Percentiles rank a stretch among this genome's conserved stretches.
Conservation (phyloP, 768 basidiomycete genomes). For the Neoboletus subvelutipes region DNA sequence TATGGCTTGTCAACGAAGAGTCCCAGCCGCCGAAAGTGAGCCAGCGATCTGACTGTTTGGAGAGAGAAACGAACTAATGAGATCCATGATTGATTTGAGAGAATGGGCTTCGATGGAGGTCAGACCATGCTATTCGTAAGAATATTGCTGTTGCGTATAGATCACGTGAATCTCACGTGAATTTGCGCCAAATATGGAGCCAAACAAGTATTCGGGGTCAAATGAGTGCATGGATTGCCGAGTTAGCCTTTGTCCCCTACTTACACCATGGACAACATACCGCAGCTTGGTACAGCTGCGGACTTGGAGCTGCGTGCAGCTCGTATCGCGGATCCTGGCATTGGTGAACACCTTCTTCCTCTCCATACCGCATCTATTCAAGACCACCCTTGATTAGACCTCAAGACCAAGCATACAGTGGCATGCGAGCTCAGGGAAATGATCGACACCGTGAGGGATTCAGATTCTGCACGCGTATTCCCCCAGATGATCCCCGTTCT, state of each 20-base stretch:
- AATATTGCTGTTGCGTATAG: too few relatives aligned
- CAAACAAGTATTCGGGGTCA: slow-evolving; percentile 36
- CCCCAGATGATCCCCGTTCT: slow-evolving; percentile 73
- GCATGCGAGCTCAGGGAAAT: slow-evolving; percentile 79
- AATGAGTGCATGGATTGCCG: neutral
- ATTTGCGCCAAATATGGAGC: slow-evolving; percentile 27
- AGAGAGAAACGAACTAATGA: too few relatives aligned
- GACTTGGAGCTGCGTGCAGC: slow-evolving; percentile 74
- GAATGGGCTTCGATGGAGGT: too few relatives aligned
- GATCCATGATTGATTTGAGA: too few relatives aligned
- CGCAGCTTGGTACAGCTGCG: slow-evolving; percentile 44
- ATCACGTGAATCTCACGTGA: slow-evolving; percentile 34
- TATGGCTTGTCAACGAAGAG: too few relatives aligned
- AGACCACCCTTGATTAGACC: slow-evolving; percentile 44
- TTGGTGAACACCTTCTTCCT: slow-evolving; percentile 45
- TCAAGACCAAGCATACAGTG: slow-evolving; percentile 66
- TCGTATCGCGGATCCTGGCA: slow-evolving; percentile 71
- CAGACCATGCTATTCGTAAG: too few relatives aligned
- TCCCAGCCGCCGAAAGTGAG: too few relatives aligned
- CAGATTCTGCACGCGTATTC: slow-evolving; percentile 67
- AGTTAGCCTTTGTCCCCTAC: neutral
- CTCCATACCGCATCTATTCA: neutral
- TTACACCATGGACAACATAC: slow-evolving; percentile 42
- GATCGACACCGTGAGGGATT: slow-evolving; percentile 75
- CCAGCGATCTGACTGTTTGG: too few relatives aligned